These are phyloP conservation scores for Ophiostoma sp. DNA, from an alignment of 2,329 filamentous ascomycete species.

Conservation along the genomic window DNA sequence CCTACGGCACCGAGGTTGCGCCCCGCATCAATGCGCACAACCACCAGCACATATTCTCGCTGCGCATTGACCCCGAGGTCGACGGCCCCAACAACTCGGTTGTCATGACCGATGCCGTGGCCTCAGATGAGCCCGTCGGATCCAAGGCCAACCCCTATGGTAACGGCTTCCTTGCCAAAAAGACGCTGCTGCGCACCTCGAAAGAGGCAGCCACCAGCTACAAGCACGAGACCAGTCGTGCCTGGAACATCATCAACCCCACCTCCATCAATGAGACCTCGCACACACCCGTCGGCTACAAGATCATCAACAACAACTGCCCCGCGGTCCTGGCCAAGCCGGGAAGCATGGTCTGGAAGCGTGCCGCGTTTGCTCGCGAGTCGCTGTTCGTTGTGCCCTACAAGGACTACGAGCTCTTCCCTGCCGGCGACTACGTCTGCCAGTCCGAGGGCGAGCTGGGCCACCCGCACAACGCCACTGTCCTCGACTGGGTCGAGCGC, in stretches of 20 bases:
- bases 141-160: conserved; percentile 80
- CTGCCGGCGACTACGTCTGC: conserved; percentile 79
- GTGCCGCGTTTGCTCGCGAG: conserved; percentile 83
- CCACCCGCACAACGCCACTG: conserved; percentile 42
- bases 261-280: conserved; percentile 56
- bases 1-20: conserved; percentile 89
- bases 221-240: conserved; percentile 66
- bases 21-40: conserved; percentile 91
- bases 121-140: conserved; percentile 68
- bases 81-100: conserved; percentile 74
- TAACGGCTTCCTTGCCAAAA: conserved; percentile 82
- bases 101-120: conserved; percentile 73
- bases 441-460: conserved; percentile 78
- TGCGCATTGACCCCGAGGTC: conserved; percentile 80
- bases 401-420: conserved; percentile 73
- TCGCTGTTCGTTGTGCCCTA: conserved; percentile 86
- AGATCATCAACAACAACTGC: conserved; percentile 81
- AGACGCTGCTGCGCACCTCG: conserved; percentile 71
- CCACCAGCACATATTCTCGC: conserved; percentile 91
- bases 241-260: conserved; percentile 42
- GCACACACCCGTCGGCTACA: conserved; percentile 74
- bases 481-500: conserved; percentile 69
- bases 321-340: conserved; percentile 74
- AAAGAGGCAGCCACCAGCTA: conserved; percentile 71
- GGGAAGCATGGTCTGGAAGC: conserved; percentile 78